Conservation (phyloP, 345 rosid genomes). For the Mallotus nudiflorus region DNA sequence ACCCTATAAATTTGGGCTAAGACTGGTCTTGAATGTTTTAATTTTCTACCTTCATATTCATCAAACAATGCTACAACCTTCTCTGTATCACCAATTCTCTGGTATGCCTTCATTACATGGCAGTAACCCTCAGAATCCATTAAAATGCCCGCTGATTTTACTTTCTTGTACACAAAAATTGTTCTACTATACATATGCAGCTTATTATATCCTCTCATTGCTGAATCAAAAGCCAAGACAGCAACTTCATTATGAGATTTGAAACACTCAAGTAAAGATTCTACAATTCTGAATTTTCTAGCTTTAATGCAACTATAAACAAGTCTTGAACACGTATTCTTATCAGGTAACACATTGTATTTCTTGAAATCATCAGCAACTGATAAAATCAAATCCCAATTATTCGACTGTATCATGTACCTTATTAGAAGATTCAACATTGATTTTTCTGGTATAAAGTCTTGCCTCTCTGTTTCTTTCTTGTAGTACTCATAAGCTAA, state of each 20-base stretch:
- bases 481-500: conserved; percentile 53
- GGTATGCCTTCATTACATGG: conserved; percentile 66
- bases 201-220: conserved; percentile 76
- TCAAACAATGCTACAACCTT: conserved; percentile 56
- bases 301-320: conserved; percentile 53
- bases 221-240: conserved; percentile 54
- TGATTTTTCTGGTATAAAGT: conserved; percentile 46
- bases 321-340: conserved; percentile 52
- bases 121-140: conserved; percentile 57
- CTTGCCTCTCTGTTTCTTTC: conserved; percentile 56
- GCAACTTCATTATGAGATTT: conserved; percentile 38
- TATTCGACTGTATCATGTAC: conserved; percentile 54
- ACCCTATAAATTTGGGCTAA: conserved; percentile 40
- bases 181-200: conserved; percentile 80
- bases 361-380: conserved; percentile 56
- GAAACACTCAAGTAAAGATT: conserved; percentile 49
- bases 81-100: conserved; percentile 43
- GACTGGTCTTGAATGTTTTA: conserved; percentile 33
- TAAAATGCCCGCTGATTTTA: conserved; percentile 45
- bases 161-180: conserved; percentile 42
- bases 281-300: conserved; percentile 53
- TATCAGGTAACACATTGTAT: conserved; percentile 57
- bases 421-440: conserved; percentile 54
- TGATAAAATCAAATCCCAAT: conserved; percentile 55
- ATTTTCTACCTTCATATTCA: conserved; percentile 48